A percentile compares a stretch with the other conserved stretches of the same genome.
Evolutionary conservation across 2,329 filamentous ascomycete species (phyloP).

Genomic region (Cercospora sp.): DNA sequence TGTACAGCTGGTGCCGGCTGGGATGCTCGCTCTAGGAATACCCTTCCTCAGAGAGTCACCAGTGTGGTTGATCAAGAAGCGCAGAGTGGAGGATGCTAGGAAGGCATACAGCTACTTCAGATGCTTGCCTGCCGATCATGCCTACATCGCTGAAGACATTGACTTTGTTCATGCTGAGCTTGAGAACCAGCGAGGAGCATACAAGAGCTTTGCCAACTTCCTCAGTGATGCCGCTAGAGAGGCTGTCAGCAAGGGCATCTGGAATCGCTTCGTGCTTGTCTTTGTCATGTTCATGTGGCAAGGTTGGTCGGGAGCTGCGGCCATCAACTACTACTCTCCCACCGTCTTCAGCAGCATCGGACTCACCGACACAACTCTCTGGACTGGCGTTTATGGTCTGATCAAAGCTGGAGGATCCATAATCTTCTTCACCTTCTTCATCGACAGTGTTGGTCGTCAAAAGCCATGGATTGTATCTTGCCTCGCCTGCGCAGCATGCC

Average conservation of each 20-base stretch:
- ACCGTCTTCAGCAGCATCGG: slow-evolving; percentile 42
- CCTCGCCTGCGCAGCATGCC: slow-evolving; percentile 39
- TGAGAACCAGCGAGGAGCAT: slow-evolving; percentile 35
- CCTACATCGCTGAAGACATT: slow-evolving; percentile 36
- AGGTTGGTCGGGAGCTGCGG: slow-evolving; percentile 37
- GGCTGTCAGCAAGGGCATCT: slow-evolving; percentile 40
- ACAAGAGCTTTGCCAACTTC: slow-evolving; percentile 36
- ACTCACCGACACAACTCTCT: slow-evolving; percentile 39
- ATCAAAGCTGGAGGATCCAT: slow-evolving; percentile 41
- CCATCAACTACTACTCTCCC: slow-evolving; percentile 42
- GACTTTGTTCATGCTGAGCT: slow-evolving; percentile 38
- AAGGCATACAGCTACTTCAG: slow-evolving; percentile 28
- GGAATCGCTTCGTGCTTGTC: slow-evolving; percentile 44
- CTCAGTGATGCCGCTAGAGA: slow-evolving; percentile 36
- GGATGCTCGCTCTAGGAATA: slow-evolving; percentile 35
- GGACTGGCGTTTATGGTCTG: slow-evolving; percentile 42
- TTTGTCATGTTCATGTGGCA: slow-evolving; percentile 46
- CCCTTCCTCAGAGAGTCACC: slow-evolving; percentile 39
- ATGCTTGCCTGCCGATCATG: slow-evolving; percentile 25
- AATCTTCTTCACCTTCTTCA: slow-evolving; percentile 42
- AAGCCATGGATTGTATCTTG: slow-evolving; percentile 43
- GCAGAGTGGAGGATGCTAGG: slow-evolving; percentile 24
- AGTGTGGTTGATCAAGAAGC: slow-evolving; percentile 35
- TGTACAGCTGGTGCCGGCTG: slow-evolving; percentile 39
- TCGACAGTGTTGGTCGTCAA: slow-evolving; percentile 41